These are phyloP conservation scores for Leccinum huronense DNA, from an alignment of 1,284 basidiomycete species.

Conservation along the genomic window DNA sequence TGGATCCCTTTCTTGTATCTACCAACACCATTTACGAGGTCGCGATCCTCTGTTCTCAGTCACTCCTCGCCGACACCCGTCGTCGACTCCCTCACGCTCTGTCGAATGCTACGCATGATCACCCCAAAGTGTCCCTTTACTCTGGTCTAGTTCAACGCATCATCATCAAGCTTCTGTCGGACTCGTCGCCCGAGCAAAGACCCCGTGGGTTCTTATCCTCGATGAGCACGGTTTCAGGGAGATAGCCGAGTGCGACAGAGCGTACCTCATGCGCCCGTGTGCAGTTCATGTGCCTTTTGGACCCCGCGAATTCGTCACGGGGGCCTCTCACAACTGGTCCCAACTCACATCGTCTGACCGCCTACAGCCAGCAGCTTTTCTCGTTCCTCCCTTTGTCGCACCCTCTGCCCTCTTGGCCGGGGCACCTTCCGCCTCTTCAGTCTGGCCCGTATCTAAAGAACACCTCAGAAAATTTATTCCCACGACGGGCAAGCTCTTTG, in stretches of 20 bases:
- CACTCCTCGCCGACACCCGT: constrained; percentile 37
- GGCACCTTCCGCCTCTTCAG: constrained; percentile 18
- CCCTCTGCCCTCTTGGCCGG: constrained; percentile 32
- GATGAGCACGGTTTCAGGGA: constrained; percentile 43
- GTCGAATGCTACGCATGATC: constrained; percentile 25
- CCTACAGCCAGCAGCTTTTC: constrained; percentile 43
- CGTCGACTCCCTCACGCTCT: constrained; percentile 39
- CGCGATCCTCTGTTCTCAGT: constrained; percentile 47
- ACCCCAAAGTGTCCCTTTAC: constrained; percentile 47
- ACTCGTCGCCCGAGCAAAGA: constrained; percentile 38
- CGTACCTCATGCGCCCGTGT: constrained; percentile 41
- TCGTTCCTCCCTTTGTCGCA: constrained; percentile 57
- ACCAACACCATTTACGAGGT: constrained; percentile 43
- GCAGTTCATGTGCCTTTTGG: constrained; percentile 43
- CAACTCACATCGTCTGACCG: constrained; percentile 33
- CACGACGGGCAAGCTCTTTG: constrained; percentile 46
- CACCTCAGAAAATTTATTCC: constrained; percentile 44
- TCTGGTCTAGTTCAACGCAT: constrained; percentile 29
- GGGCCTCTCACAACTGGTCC: constrained; percentile 26
- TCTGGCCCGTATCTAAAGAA: constrained; percentile 45
- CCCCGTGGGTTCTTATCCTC: constrained; percentile 53
- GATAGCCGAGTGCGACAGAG: constrained; percentile 33
- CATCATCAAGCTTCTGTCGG: constrained; percentile 27
- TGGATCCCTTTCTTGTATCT: constrained; percentile 38
- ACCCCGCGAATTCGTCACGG: constrained; percentile 39